Percentiles rank a stretch among this genome's conserved stretches.
Conservation (phyloP, 2,329 filamentous ascomycete species). For the Thielaviopsis musarum region DNA sequence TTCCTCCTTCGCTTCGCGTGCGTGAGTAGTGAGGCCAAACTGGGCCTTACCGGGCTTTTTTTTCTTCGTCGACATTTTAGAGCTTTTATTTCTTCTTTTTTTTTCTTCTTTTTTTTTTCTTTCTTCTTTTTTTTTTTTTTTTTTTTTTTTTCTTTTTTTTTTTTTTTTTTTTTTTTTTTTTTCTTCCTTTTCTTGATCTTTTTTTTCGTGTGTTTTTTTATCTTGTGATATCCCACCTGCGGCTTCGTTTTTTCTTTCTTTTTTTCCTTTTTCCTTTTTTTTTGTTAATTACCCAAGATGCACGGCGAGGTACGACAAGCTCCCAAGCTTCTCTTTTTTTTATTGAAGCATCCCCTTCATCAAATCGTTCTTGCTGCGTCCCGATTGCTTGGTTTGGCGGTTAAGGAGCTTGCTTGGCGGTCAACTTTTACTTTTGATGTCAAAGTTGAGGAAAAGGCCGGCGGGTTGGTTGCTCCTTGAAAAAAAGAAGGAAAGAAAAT, state of each 20-base stretch:
- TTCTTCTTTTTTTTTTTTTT: background rate
- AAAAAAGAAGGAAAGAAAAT: no score
- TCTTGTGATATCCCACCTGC: conserved; percentile 4
- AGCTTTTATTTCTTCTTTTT: background rate
- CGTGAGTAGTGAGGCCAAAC: no score
- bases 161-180: conserved; percentile 3
- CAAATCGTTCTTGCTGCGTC: no score
- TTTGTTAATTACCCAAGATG: conserved; percentile 4
- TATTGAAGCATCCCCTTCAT: no score
- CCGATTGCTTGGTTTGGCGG: no score
- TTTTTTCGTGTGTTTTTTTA: conserved; percentile 6
- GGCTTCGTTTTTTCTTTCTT: conserved; percentile 7
- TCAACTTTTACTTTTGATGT: no score
- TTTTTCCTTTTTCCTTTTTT: conserved; percentile 1
- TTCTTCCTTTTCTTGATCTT: conserved; percentile 2
- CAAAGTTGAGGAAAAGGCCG: no score
- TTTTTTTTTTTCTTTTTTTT: background rate
- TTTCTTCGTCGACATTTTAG: background rate
- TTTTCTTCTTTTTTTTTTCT: background rate
- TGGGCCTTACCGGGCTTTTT: no score
- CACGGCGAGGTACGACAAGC: conserved; percentile 11
- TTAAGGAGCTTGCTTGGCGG: no score
- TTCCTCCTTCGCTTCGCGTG: conserved; percentile 1
- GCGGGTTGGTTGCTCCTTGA: no score
- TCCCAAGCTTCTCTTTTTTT: conserved; percentile 40